Conservation (phyloP, 495 filamentous ascomycete species). For the Hyaloscypha variabilis region DNA sequence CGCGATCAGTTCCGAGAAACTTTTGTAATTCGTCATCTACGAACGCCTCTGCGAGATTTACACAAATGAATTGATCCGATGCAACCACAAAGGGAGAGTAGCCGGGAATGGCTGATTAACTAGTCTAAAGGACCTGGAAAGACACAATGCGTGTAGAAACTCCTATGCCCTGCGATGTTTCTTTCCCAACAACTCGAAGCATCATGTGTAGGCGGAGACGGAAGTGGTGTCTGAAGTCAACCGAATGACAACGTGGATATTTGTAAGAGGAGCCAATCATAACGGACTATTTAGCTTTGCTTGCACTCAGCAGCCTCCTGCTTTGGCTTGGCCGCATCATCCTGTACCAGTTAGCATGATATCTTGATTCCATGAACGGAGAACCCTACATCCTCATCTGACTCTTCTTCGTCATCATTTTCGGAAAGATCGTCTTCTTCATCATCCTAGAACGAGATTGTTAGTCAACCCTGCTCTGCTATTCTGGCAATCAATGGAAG, state of each 20-base stretch:
- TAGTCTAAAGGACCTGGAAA: neutral
- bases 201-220: neutral
- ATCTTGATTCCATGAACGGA: slow-evolving; percentile 1
- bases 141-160: neutral
- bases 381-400: slow-evolving; percentile 85
- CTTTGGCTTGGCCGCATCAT: slow-evolving; percentile 95
- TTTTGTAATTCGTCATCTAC: neutral
- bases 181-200: neutral
- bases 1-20: neutral
- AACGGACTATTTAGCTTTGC: slow-evolving; percentile 73
- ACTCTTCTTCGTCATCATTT: slow-evolving; percentile 83
- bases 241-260: slow-evolving; percentile 5
- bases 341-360: slow-evolving; percentile 53
- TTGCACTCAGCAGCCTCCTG: slow-evolving; percentile 99
- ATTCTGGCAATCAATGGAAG: neutral
- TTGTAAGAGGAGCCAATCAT: neutral
- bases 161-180: neutral
- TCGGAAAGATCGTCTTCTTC: slow-evolving; percentile 88
- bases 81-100: neutral
- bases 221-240: slow-evolving; percentile 6
- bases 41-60: neutral
- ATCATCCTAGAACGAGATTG: slow-evolving; percentile 61
- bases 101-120: neutral
- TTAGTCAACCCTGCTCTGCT: neutral
- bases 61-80: neutral